Evolutionary conservation across 495 filamentous ascomycete genomes (phyloP).

Genomic region (Cercophora samala): DNA sequence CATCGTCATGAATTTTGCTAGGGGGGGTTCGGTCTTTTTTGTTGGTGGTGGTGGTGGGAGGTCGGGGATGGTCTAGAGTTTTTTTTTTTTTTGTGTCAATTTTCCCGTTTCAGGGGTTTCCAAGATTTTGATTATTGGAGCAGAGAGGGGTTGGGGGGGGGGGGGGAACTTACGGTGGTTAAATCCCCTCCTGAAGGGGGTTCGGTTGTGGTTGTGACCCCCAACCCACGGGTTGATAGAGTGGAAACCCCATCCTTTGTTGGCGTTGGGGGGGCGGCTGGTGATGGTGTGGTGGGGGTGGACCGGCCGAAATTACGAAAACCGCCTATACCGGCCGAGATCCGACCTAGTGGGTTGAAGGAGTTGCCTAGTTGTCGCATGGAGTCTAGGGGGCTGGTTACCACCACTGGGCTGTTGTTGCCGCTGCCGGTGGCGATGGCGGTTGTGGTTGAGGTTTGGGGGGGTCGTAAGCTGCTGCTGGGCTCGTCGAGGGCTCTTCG

Average conservation of each 20-base stretch:
- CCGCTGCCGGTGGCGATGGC: constrained; percentile 10
- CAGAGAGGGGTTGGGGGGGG: too few species aligned
- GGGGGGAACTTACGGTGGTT: constrained; percentile 29
- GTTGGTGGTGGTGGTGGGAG: constrained; percentile 50
- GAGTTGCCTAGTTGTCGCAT: constrained; percentile 80
- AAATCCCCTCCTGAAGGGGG: constrained; percentile 52
- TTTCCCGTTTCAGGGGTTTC: not conserved
- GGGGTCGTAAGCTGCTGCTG: not conserved
- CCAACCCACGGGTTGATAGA: constrained; percentile 8
- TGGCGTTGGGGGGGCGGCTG: constrained; percentile 25
- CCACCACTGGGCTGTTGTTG: constrained; percentile 26
- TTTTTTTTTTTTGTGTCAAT: too few species aligned
- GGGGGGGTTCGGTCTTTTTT: constrained; percentile 61
- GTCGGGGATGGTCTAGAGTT: constrained; percentile 64
- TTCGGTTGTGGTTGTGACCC: constrained; percentile 27
- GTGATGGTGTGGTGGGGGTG: constrained; percentile 30
- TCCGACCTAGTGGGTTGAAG: constrained; percentile 78
- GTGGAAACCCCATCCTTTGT: constrained; percentile 24
- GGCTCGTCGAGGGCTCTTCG: constrained; percentile 41
- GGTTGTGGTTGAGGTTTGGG: not conserved
- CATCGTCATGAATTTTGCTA: constrained; percentile 75
- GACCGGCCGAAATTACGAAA: constrained; percentile 72
- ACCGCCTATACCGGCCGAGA: constrained; percentile 61
- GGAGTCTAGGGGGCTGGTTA: constrained; percentile 63
- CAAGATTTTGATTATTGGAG: too few species aligned